A percentile compares a stretch with the other conserved stretches of the same genome.
phyloP scores from a whole-genome alignment of 805 yeast genomes.

The Saturnispora silvae region DNA sequence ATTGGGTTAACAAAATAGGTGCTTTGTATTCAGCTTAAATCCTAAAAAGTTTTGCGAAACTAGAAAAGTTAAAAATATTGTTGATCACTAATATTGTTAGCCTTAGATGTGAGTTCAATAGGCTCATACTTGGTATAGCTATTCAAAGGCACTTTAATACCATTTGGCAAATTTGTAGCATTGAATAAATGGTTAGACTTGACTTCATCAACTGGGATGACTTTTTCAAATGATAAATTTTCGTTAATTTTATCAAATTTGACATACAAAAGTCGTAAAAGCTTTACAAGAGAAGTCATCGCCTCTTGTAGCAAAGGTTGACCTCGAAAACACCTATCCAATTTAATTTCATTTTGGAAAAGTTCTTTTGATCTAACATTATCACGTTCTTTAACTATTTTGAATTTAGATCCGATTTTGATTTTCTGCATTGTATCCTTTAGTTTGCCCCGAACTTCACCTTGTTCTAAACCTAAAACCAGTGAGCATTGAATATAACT shows the following conservation, averaged over 20 bases:
- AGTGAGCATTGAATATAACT: conserved; percentile 21
- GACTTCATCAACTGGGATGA: conserved; percentile 12
- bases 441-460: conserved; percentile 18
- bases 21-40: conserved; percentile 55
- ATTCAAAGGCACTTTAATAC: conserved; percentile 19
- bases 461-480: conserved; percentile 18
- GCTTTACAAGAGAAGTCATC: conserved; percentile 11
- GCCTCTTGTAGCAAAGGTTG: conserved; percentile 13
- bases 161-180: conserved; percentile 18
- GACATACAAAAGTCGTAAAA: conserved; percentile 16
- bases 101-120: conserved; percentile 1
- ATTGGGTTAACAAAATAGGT: conserved; percentile 72
- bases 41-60: conserved; percentile 15
- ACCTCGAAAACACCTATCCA: conserved; percentile 11
- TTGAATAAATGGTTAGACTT: conserved; percentile 14
- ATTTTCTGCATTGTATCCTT: conserved; percentile 10
- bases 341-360: conserved; percentile 14
- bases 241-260: conserved; percentile 20
- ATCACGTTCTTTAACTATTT: conserved; percentile 3
- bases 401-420: conserved; percentile 3
- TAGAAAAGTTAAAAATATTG: conserved; percentile 1
- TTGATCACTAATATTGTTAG: not conserved
- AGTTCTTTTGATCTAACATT: conserved; percentile 15
- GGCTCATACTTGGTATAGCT: conserved; percentile 15
- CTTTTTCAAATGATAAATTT: conserved; percentile 15